Evolutionary conservation across 768 basidiomycete species (phyloP).

Genomic region (Lactarius indigo): DNA sequence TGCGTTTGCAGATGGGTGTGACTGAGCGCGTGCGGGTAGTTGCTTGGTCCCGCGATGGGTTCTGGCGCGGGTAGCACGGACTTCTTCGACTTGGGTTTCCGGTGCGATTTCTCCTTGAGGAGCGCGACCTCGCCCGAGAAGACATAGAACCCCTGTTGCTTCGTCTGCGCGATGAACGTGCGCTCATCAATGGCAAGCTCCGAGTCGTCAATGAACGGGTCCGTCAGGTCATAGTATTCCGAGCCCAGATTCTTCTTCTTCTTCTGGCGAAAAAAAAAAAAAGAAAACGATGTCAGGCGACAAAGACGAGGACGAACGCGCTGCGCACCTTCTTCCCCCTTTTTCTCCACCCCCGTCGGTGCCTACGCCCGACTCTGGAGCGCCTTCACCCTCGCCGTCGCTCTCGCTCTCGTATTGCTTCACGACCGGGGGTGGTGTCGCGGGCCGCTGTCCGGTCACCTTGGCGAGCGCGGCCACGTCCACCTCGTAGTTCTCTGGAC

Average conservation of each 20-base stretch:
- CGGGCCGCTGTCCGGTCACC: slow-evolving; percentile 59
- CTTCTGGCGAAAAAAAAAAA: background rate
- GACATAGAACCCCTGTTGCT: slow-evolving; percentile 92
- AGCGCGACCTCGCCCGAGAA: slow-evolving; percentile 84
- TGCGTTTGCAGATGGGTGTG: slow-evolving; percentile 14
- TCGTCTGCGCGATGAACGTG: slow-evolving; percentile 86
- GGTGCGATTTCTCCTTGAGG: slow-evolving; percentile 60
- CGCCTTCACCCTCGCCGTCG: slow-evolving; percentile 41
- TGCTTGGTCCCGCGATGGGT: slow-evolving; percentile 22
- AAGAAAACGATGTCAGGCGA: background rate
- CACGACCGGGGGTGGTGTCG: slow-evolving; percentile 47
- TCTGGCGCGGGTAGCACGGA: slow-evolving; percentile 19
- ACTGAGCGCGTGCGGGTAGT: slow-evolving; percentile 17
- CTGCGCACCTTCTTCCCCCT: slow-evolving; percentile 38
- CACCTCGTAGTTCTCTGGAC: slow-evolving; percentile 72
- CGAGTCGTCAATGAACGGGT: slow-evolving; percentile 98
- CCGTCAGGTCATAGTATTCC: slow-evolving; percentile 87
- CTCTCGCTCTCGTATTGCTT: slow-evolving; percentile 50
- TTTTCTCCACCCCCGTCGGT: slow-evolving; percentile 33
- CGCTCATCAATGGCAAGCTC: slow-evolving; percentile 89
- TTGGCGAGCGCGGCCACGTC: slow-evolving; percentile 58
- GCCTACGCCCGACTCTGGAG: slow-evolving; percentile 19
- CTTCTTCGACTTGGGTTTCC: slow-evolving; percentile 26
- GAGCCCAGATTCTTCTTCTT: slow-evolving; percentile 48
- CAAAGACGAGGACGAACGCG: background rate